Percentiles rank a stretch among this genome's conserved stretches.
These are phyloP conservation scores for Fomitopsis betulina DNA, from an alignment of 1,284 basidiomycete species.

Conservation along the genomic window DNA sequence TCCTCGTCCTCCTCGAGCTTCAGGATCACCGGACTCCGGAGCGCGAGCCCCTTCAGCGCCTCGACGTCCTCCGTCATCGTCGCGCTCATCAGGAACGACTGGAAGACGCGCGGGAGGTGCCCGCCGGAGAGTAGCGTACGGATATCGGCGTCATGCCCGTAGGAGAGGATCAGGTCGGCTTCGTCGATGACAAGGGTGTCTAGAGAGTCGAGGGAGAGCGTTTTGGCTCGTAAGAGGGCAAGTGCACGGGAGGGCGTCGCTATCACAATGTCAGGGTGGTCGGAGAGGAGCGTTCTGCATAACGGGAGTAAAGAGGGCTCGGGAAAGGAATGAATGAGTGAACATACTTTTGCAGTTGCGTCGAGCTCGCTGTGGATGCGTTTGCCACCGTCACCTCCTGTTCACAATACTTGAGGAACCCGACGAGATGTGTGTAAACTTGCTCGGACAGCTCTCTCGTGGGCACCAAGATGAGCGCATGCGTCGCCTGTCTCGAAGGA, in stretches of 20 bases:
- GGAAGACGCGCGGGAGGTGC: conserved; percentile 84
- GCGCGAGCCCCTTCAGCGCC: conserved; percentile 80
- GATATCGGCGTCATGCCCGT: conserved; percentile 93
- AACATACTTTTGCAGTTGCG: conserved; percentile 75
- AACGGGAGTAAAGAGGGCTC: background rate
- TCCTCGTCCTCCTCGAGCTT: conserved; percentile 85
- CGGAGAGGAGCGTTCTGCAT: conserved; percentile 72
- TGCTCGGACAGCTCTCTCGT: conserved; percentile 94
- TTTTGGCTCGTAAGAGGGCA: conserved; percentile 44
- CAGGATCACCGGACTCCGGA: conserved; percentile 84
- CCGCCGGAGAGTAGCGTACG: conserved; percentile 76
- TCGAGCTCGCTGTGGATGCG: conserved; percentile 69
- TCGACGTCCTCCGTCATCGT: conserved; percentile 97
- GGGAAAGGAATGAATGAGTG: background rate
- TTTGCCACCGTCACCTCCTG: conserved; percentile 75
- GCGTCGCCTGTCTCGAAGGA: conserved; percentile 52
- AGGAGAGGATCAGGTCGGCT: conserved; percentile 95
- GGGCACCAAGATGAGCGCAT: conserved; percentile 88
- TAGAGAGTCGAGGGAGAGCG: conserved; percentile 56
- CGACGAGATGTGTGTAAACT: conserved; percentile 70
- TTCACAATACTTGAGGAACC: conserved; percentile 73
- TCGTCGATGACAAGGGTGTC: conserved; percentile 96
- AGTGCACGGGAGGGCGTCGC: conserved; percentile 88
- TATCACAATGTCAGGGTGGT: conserved; percentile 90
- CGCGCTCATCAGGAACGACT: conserved; percentile 96